Conservation (phyloP, 2,329 filamentous ascomycete species). For the Diaporthe sp. region DNA sequence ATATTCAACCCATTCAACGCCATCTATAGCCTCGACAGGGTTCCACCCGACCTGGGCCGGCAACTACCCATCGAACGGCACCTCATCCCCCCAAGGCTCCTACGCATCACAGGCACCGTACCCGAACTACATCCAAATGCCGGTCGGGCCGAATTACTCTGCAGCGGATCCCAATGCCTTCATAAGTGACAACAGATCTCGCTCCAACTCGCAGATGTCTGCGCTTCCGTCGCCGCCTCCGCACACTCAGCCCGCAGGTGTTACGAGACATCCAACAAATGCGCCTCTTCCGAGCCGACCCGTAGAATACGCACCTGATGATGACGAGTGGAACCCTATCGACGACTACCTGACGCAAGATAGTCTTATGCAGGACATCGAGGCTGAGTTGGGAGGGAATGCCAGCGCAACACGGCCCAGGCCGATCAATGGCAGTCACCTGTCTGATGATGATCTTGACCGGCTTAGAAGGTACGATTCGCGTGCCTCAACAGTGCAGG, state of each 20-base stretch:
- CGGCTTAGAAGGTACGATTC: conserved; percentile 62
- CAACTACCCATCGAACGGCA: conserved; percentile 39
- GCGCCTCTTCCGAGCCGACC: conserved; percentile 67
- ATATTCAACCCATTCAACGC: conserved; percentile 43
- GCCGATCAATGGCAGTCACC: conserved; percentile 55
- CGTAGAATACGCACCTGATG: conserved; percentile 55
- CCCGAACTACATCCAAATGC: conserved; percentile 62
- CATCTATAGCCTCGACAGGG: conserved; percentile 34
- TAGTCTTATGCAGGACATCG: conserved; percentile 67
- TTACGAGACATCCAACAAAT: conserved; percentile 69
- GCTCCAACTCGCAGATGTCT: conserved; percentile 63
- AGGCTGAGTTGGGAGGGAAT: conserved; percentile 61
- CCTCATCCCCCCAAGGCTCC: conserved; percentile 31
- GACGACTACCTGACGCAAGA: conserved; percentile 58
- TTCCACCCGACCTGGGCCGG: conserved; percentile 36
- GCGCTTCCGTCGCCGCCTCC: conserved; percentile 56
- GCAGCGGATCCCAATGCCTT: conserved; percentile 55
- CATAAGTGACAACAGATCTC: conserved; percentile 55
- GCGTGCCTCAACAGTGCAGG: conserved; percentile 57
- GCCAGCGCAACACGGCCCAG: conserved; percentile 51
- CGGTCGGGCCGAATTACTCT: conserved; percentile 62
- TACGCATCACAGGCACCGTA: conserved; percentile 59
- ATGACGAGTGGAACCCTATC: conserved; percentile 44
- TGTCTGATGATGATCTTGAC: conserved; percentile 58
- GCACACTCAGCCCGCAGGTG: conserved; percentile 54